These are phyloP conservation scores for Jamesozyma rosinii DNA, from an alignment of 805 yeast genomes.

Conservation along the genomic window DNA sequence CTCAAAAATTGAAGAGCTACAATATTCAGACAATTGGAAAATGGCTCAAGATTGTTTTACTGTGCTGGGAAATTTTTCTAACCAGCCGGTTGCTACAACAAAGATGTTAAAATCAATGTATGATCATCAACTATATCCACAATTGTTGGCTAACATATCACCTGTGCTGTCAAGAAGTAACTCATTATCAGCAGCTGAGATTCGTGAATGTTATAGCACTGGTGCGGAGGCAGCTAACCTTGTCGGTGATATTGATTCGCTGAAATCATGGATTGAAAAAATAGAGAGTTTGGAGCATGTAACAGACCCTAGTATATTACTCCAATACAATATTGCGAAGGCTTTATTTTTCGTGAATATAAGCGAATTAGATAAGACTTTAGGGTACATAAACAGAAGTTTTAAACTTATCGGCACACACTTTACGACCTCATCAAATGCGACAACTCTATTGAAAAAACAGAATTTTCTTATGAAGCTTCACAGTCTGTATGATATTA, in stretches of 20 bases:
- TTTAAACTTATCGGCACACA: conserved; percentile 52
- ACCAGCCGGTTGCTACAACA: conserved; percentile 35
- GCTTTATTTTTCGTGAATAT: conserved; percentile 41
- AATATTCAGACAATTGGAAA: conserved; percentile 78
- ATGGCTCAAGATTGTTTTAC: conserved; percentile 80
- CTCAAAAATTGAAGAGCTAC: conserved; percentile 74
- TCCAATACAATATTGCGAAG: conserved; percentile 57
- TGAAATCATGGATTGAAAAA: conserved; percentile 50
- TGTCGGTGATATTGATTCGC: conserved; percentile 43
- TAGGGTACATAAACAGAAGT: conserved; percentile 40
- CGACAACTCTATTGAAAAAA: conserved; percentile 44
- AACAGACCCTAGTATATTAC: conserved; percentile 45
- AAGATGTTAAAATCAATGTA: conserved; percentile 61
- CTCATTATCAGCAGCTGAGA: conserved; percentile 20
- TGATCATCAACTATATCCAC: conserved; percentile 68
- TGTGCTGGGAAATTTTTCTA: conserved; percentile 41
- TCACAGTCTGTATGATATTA: conserved; percentile 56
- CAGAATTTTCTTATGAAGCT: conserved; percentile 42
- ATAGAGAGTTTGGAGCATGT: conserved; percentile 37
- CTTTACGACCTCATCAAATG: conserved; percentile 39
- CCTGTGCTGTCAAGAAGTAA: conserved; percentile 36
- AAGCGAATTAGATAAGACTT: conserved; percentile 30
- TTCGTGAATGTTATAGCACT: conserved; percentile 47
- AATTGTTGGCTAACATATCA: conserved; percentile 46
- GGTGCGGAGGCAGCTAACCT: conserved; percentile 72